A percentile compares a stretch with the other conserved stretches of the same genome.
Conservation (phyloP, 73 alveolate genomes). For the Symbiodinium pilosum region DNA sequence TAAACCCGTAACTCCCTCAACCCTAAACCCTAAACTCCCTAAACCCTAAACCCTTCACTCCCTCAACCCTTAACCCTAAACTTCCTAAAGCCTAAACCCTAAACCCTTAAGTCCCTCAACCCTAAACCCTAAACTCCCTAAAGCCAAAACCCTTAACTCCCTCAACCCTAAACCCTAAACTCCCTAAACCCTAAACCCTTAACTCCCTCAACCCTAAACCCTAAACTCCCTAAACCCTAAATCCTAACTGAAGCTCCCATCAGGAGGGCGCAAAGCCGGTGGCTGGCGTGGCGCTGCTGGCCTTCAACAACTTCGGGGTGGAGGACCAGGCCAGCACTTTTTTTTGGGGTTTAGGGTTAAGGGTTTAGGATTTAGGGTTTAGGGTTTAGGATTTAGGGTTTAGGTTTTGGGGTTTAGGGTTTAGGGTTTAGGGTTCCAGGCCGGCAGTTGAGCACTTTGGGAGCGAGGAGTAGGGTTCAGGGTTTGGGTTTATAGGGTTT, state of each 20-base stretch:
- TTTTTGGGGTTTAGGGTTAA: not conserved
- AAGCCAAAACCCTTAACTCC: not conserved
- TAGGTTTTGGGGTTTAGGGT: not conserved
- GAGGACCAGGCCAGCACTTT: conserved; percentile 45
- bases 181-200: not conserved
- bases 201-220: too few relatives aligned
- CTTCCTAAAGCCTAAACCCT: not conserved
- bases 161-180: not conserved
- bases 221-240: too few relatives aligned
- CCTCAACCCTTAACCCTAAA: not conserved
- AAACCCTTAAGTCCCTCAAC: not conserved
- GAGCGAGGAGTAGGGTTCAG: too few relatives aligned
- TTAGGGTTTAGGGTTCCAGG: too few relatives aligned
- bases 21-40: not conserved
- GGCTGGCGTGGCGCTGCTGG: conserved; percentile 72
- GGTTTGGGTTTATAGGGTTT: too few relatives aligned
- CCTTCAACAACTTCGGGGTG: conserved; percentile 90
- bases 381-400: not conserved
- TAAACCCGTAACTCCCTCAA: not conserved
- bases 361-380: not conserved
- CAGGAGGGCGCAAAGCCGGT: not conserved
- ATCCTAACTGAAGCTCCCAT: too few relatives aligned
- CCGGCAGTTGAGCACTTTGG: too few relatives aligned
- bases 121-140: not conserved
- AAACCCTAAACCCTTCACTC: not conserved